These are phyloP conservation scores for Tilletiopsis washingtonensis DNA, from an alignment of 1,284 basidiomycete genomes.

Conservation along the genomic window DNA sequence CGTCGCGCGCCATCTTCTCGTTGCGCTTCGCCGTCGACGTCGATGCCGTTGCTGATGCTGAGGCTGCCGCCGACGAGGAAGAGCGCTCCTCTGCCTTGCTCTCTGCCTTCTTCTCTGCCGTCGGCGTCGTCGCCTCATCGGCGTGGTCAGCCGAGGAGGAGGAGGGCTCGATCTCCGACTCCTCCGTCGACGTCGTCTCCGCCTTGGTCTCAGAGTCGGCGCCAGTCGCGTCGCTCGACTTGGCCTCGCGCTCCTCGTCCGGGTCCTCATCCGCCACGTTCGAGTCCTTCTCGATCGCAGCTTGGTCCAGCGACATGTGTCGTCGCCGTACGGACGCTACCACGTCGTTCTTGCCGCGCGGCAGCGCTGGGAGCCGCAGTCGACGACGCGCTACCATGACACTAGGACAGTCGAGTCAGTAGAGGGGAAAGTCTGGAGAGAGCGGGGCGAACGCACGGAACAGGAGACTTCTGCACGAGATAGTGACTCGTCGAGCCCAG, in stretches of 20 bases:
- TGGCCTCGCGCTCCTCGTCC: neutral
- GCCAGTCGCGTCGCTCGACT: too few species aligned
- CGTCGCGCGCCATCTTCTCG: too few species aligned
- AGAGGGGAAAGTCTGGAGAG: neutral
- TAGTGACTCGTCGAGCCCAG: slow-evolving; percentile 97
- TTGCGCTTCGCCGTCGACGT: too few species aligned
- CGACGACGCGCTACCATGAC: slow-evolving; percentile 61
- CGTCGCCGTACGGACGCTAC: slow-evolving; percentile 36
- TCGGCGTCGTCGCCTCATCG: too few species aligned
- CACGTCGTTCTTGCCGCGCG: slow-evolving; percentile 42
- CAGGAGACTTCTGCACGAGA: slow-evolving; percentile 82
- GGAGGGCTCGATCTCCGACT: too few species aligned
- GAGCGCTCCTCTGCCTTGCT: too few species aligned
- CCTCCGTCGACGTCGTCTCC: slow-evolving; percentile 3
- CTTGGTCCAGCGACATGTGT: slow-evolving; percentile 43
- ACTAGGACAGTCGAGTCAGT: neutral
- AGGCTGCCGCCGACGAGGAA: too few species aligned
- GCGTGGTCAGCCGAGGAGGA: too few species aligned
- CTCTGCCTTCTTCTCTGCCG: too few species aligned
- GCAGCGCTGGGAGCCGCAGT: slow-evolving; percentile 37
- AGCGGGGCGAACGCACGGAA: slow-evolving; percentile 52
- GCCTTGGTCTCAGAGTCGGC: neutral
- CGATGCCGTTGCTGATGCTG: too few species aligned
- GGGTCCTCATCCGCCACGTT: slow-evolving; percentile 13
- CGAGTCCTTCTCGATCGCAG: slow-evolving; percentile 37